Conservation (phyloP, 768 basidiomycete genomes). For the Russula virescens region DNA sequence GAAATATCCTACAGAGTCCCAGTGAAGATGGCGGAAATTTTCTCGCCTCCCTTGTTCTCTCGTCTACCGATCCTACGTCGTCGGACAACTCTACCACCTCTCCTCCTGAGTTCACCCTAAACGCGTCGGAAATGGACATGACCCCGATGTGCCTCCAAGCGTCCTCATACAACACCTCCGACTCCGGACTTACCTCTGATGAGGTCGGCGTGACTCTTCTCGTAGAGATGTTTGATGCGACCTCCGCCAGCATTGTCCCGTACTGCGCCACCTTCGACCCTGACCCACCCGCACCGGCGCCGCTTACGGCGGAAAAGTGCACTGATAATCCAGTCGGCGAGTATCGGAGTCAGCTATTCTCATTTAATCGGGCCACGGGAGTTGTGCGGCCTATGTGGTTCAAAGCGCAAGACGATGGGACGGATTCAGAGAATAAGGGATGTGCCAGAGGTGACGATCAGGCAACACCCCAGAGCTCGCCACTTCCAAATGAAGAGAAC, state of each 20-base stretch:
- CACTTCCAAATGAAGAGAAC: slow-evolving; percentile 16
- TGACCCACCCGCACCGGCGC: slow-evolving; percentile 41
- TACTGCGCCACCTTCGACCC: slow-evolving; percentile 63
- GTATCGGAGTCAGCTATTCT: slow-evolving; percentile 54
- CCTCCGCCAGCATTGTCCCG: slow-evolving; percentile 32
- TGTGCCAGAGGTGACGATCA: slow-evolving; percentile 22
- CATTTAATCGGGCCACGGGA: slow-evolving; percentile 45
- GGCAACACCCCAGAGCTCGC: slow-evolving; percentile 13
- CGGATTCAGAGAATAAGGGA: slow-evolving; percentile 14
- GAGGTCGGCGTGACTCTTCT: slow-evolving; percentile 39
- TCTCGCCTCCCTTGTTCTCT: slow-evolving; percentile 40
- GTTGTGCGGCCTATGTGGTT: slow-evolving; percentile 51
- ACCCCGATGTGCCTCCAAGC: slow-evolving; percentile 31
- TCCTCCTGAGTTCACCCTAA: slow-evolving; percentile 28
- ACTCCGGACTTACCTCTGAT: slow-evolving; percentile 15
- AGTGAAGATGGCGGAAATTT: slow-evolving; percentile 30
- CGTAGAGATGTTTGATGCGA: slow-evolving; percentile 39
- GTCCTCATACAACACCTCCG: slow-evolving; percentile 9
- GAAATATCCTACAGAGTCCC: slow-evolving; percentile 30
- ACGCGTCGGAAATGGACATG: slow-evolving; percentile 29
- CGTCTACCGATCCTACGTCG: slow-evolving; percentile 12
- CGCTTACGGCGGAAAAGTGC: slow-evolving; percentile 48
- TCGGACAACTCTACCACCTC: slow-evolving; percentile 4
- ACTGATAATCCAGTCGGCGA: slow-evolving; percentile 17
- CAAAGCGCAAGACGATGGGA: slow-evolving; percentile 29